Conservation (phyloP, 805 yeast species). For the Wickerhamomyces bovis region DNA sequence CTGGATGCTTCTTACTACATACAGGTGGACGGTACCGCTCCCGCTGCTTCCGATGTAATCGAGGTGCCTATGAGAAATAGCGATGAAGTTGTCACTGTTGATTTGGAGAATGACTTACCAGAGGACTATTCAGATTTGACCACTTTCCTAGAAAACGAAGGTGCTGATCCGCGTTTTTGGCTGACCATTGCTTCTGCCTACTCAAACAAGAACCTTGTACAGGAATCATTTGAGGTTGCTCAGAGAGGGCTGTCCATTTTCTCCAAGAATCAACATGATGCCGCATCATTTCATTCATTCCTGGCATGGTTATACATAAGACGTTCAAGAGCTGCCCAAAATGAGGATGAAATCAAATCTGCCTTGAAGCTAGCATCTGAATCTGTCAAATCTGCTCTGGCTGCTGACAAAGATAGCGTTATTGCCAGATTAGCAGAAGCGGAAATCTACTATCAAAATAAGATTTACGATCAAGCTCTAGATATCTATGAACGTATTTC, state of each 20-base stretch:
- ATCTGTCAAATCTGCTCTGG: conserved; percentile 41
- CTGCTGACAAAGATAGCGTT: conserved; percentile 39
- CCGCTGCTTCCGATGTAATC: conserved; percentile 11
- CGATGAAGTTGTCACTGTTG: conserved; percentile 83
- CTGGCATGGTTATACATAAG: conserved; percentile 69
- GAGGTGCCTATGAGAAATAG: conserved; percentile 70
- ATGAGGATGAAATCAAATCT: conserved; percentile 23
- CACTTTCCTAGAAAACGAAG: conserved; percentile 73
- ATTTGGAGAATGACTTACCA: conserved; percentile 74
- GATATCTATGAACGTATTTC: conserved; percentile 60
- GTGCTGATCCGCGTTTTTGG: conserved; percentile 76
- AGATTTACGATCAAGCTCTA: conserved; percentile 64
- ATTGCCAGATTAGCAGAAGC: conserved; percentile 62
- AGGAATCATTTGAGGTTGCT: conserved; percentile 44
- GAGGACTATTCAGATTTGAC: conserved; percentile 85
- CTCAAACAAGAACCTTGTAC: conserved; percentile 49
- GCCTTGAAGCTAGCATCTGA: conserved; percentile 37
- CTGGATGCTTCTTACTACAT: conserved; percentile 7
- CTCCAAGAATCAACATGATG: conserved; percentile 19
- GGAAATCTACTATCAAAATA: conserved; percentile 50
- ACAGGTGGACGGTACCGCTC: not conserved
- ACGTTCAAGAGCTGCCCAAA: conserved; percentile 28
- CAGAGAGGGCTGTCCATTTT: conserved; percentile 6
- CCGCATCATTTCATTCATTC: conserved; percentile 54
- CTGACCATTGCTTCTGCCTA: conserved; percentile 76